Base-by-base conservation (phyloP, 192 early-diverging fungal species). In the Chytriomyces confervae region DNA sequence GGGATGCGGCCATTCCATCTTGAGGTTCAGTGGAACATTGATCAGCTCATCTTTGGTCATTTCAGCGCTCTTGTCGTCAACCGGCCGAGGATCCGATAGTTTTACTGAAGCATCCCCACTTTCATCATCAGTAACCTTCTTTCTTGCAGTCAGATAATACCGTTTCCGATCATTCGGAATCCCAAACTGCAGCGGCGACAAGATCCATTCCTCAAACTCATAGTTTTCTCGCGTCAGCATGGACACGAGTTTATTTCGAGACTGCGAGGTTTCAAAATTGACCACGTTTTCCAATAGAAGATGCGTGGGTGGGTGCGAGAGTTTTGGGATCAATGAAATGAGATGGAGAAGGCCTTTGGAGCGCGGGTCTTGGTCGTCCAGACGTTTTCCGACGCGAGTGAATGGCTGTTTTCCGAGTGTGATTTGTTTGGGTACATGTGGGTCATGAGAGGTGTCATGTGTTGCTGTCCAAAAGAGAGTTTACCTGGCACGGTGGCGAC, bases 401-500 rank as follows among this genome's bases (percentile, higher is more conserved):
- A 70, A 92, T 91, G 1, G 90, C 89, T 84, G 80, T 71, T 27
- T 24, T 6, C 18, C 24, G 67, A 45, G 2, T 45, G 9, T 8
- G 50, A 27, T 23, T 46, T 20, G 11, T 46, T 27, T 7, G 13
- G 1, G 78, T 76, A n/a, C n/a, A n/a, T n/a, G n/a, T n/a, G 53
- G 53, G 20, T 57, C 53, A 57, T n/a, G 11, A 57, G 16, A 2
- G n/a, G n/a, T n/a, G n/a, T n/a, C n/a, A n/a, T n/a, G n/a, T n/a
- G 36, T 94, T 95, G 27, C 95, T 94, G 20, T 91, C 93, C n/a
- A 88, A 83, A 29, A 50, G 46, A 50, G 92, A 36, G 93, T n/a
- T 13, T 7, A 86, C 86, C 80, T 97, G 95, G 69, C 95, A 97
- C 0, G 95, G 95, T 29, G 95, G 95, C 70, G 91, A 93, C 62